Conservation (phyloP, 2,329 filamentous ascomycete species). For the Aspergillus aculeatinus region DNA sequence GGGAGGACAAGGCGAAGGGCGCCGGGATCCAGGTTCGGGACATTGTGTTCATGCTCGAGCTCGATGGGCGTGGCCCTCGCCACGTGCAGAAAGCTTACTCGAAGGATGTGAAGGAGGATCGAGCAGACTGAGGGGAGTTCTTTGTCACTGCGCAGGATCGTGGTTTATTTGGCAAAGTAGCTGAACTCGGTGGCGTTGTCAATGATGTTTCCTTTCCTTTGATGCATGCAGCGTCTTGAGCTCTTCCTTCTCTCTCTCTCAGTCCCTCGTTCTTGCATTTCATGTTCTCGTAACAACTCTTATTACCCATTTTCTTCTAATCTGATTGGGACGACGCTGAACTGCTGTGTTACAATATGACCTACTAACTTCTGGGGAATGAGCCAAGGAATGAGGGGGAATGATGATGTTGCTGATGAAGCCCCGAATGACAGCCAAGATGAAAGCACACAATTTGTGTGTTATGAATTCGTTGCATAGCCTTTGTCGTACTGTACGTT, state of each 20-base stretch:
- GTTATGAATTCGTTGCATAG: too few relatives aligned
- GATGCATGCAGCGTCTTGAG: conserved; percentile 7
- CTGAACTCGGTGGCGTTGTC: conserved; percentile 15
- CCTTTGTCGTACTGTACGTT: too few relatives aligned
- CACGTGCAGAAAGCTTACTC: conserved; percentile 47
- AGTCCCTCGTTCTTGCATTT: not conserved
- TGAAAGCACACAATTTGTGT: too few relatives aligned
- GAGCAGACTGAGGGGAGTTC: conserved; percentile 23
- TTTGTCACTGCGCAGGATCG: conserved; percentile 24
- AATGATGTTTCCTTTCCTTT: conserved; percentile 9
- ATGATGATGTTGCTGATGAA: too few relatives aligned
- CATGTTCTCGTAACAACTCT: not conserved
- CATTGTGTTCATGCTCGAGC: conserved; percentile 74
- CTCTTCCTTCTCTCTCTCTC: not conserved
- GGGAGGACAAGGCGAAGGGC: conserved; percentile 75
- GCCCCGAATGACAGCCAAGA: too few relatives aligned
- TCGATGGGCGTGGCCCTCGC: conserved; percentile 60
- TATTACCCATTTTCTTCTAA: not conserved
- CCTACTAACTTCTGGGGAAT: not conserved
- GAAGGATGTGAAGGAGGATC: conserved; percentile 44
- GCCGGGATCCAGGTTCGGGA: conserved; percentile 81
- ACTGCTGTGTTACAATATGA: not conserved
- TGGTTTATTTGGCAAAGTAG: conserved; percentile 26
- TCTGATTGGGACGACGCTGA: not conserved
- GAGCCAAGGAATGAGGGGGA: not conserved